phyloP scores from a whole-genome alignment of 1,284 basidiomycete genomes.

The Exobasidium cylindrosporum region DNA sequence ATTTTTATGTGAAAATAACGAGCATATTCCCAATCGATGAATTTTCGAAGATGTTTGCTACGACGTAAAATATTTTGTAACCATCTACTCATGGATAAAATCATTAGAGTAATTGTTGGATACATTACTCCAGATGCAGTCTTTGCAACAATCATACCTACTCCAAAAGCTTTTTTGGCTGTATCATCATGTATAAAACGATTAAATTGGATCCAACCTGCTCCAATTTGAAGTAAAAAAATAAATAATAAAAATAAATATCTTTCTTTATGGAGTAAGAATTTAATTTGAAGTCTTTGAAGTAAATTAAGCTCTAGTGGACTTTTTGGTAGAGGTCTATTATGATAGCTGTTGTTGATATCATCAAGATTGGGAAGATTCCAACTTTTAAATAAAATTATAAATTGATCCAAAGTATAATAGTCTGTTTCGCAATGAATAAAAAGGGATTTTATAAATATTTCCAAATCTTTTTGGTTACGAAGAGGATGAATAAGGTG shows the following conservation, averaged over 20 bases:
- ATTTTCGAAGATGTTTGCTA: background rate
- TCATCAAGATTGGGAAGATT: too few relatives aligned
- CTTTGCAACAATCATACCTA: slow-evolving; percentile 19
- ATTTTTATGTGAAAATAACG: slow-evolving; percentile 15
- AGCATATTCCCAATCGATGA: slow-evolving; percentile 13
- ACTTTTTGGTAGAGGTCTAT: too few relatives aligned
- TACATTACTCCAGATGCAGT: slow-evolving; percentile 16
- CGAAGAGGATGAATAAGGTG: background rate
- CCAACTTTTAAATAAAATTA: too few relatives aligned
- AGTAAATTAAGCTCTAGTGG: too few relatives aligned
- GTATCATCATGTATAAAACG: background rate
- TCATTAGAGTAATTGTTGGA: slow-evolving; percentile 17
- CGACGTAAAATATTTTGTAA: slow-evolving; percentile 1
- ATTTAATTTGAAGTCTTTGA: background rate
- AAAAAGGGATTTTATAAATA: background rate
- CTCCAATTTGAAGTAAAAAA: background rate
- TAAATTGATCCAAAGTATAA: too few relatives aligned
- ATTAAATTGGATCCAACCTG: background rate
- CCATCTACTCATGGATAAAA: slow-evolving; percentile 15
- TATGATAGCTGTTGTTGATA: too few relatives aligned
- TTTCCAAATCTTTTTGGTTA: background rate
- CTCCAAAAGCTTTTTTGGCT: slow-evolving; percentile 1
- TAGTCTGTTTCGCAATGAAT: background rate
- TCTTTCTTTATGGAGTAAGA: background rate
- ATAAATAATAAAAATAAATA: background rate